Evolutionary conservation across 345 rosid species (phyloP).

Genomic region (Gossypium ekmanianum): DNA sequence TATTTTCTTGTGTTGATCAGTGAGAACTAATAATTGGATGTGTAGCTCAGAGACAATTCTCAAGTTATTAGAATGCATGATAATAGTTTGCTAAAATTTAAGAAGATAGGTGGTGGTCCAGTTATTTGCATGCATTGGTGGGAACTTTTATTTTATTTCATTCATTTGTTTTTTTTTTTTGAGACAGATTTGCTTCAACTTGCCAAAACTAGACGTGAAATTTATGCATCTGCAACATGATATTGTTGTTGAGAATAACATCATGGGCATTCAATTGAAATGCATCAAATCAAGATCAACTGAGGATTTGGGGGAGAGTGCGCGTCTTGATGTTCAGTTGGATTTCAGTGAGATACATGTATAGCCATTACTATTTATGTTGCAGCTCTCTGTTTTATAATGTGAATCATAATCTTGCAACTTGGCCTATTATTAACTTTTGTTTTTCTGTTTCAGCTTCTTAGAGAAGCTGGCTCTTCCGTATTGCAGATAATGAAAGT

Average conservation of each 20-base stretch:
- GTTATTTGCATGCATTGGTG: not conserved
- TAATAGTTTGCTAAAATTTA: not conserved
- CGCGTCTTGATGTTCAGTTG: slow-evolving; percentile 84
- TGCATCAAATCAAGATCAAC: slow-evolving; percentile 58
- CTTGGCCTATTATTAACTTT: slow-evolving; percentile 17
- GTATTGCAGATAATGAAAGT: slow-evolving; percentile 88
- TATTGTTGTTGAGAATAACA: slow-evolving; percentile 65
- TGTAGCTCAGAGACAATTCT: not conserved
- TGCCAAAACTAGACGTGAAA: slow-evolving; percentile 80
- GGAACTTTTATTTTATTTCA: not conserved
- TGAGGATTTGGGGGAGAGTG: slow-evolving; percentile 91
- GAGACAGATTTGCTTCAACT: slow-evolving; percentile 61
- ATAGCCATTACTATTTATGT: slow-evolving; percentile 22
- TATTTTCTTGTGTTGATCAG: not conserved
- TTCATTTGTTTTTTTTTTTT: slow-evolving; percentile 17
- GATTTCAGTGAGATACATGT: slow-evolving; percentile 97
- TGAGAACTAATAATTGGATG: slow-evolving; percentile 1
- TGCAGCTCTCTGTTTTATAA: slow-evolving; percentile 27
- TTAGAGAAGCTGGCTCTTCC: slow-evolving; percentile 73
- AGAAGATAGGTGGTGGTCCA: not conserved
- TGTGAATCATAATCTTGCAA: slow-evolving; percentile 13
- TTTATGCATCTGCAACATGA: slow-evolving; percentile 65
- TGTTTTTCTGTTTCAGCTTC: slow-evolving; percentile 57
- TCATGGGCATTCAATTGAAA: slow-evolving; percentile 76
- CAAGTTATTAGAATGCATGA: not conserved